Percentiles rank a stretch among this genome's conserved stretches.
These are phyloP conservation scores for Teunomyces kruisii DNA, from an alignment of 805 yeast genomes.

Conservation along the genomic window DNA sequence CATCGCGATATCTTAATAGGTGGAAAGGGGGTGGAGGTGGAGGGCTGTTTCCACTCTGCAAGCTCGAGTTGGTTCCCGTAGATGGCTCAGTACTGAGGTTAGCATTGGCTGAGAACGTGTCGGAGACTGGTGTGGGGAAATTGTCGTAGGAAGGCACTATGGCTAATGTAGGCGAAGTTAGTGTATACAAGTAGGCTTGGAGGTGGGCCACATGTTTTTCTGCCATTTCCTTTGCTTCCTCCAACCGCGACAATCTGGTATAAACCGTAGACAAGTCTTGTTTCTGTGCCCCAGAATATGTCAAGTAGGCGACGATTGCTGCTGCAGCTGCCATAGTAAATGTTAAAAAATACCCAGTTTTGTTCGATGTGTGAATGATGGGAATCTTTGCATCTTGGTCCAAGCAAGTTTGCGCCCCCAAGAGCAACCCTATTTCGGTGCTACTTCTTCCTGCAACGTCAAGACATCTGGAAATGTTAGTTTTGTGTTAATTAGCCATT, in stretches of 20 bases:
- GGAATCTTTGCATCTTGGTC: neutral
- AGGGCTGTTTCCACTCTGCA: neutral
- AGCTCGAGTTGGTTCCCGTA: conserved; percentile 2
- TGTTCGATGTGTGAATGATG: neutral
- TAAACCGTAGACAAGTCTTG: neutral
- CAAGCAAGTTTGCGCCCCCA: neutral
- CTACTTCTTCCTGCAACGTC: neutral
- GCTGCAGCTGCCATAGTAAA: neutral
- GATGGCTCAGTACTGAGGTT: neutral
- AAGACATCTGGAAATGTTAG: neutral
- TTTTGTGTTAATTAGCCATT: neutral
- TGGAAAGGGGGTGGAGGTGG: no score
- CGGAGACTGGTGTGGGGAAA: conserved; percentile 7
- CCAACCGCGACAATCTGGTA: neutral
- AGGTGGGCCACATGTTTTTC: neutral
- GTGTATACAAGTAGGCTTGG: neutral
- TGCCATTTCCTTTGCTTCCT: neutral
- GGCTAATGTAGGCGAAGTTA: neutral
- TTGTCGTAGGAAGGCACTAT: neutral
- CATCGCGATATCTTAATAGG: conserved; percentile 18
- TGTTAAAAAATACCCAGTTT: neutral
- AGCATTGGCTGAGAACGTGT: neutral
- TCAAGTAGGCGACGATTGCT: neutral
- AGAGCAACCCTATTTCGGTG: neutral
- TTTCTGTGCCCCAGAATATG: neutral